Base-by-base conservation (phyloP, 2,329 filamentous ascomycete species). In the Aspergillus tubingensis region DNA sequence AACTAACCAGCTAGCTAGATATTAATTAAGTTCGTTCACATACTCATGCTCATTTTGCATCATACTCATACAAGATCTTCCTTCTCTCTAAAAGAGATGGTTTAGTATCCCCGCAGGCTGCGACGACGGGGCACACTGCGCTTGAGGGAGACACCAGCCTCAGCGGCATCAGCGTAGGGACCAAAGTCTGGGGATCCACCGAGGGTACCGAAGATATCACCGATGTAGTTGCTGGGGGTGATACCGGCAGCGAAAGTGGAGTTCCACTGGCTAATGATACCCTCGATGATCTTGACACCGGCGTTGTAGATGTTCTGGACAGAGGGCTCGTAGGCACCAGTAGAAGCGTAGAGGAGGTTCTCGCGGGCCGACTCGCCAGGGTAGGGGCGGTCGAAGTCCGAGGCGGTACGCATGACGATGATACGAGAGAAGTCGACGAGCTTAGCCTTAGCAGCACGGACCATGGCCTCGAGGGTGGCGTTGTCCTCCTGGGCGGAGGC, bases 401-500 rank as follows among this genome's bases (percentile, higher is more conserved):
- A 88, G 1, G 83, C 87, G 69, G 87, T 86, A 27, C 89, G 83
- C 82, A 91, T 85, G 60, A 91, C 75, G 57, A 91, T 87, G 63
- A 89, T 82, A 3, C 89, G 83, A 5, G 79, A 74, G 73, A 89
- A 91, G 71, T 91, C 89, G 3, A 88, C 83, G 4, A 85, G 69
- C 2, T 83, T 82, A 63, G 80, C 79, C 21, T 83, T 74, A 0
- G 86, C 83, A 1, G 82, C 83, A 11, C 89, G 83, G 19, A 90
- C 74, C 27, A 91, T 77, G 5, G 84, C 88, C 67, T 89, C 87
- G 1, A 91, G 82, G 0, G 84, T 84, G 0, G 88, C 89, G 67
- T 88, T 90, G 70, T 91, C 89, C 73, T 91, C 89, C 72, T 91
- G 88, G 0, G 88, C 88, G 1, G 84, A 89, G 75, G 88, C 85